A percentile compares a stretch with the other conserved stretches of the same genome.
These are phyloP conservation scores for Helenozyma rhizophorensis DNA, from an alignment of 805 yeast genomes.

Conservation along the genomic window DNA sequence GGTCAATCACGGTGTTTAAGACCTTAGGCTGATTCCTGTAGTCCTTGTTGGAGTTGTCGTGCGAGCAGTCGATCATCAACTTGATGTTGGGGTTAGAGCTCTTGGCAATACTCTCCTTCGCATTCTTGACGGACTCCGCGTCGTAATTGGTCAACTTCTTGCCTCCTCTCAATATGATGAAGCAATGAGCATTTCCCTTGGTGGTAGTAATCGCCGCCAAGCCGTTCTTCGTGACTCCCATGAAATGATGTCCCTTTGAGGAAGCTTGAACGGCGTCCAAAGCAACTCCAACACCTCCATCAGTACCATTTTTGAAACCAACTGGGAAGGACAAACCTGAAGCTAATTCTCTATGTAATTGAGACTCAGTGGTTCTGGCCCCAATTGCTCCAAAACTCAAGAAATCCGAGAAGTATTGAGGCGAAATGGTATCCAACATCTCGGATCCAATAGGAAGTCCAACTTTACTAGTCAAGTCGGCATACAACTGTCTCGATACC, in stretches of 20 bases:
- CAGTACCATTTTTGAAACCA: constrained; percentile 98
- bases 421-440: constrained; percentile 96
- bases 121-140: constrained; percentile 59
- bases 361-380: constrained; percentile 98
- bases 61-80: constrained; percentile 88
- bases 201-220: constrained; percentile 94
- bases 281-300: constrained; percentile 91
- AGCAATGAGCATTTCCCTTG: constrained; percentile 86
- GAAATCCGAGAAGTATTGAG: constrained; percentile 89
- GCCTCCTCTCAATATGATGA: constrained; percentile 94
- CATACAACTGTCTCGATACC: constrained; percentile 82
- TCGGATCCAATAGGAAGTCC: constrained; percentile 84
- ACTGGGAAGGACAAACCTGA: constrained; percentile 97
- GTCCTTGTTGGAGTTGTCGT: constrained; percentile 90
- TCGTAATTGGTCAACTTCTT: constrained; percentile 90
- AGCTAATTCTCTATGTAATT: constrained; percentile 93
- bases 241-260: constrained; percentile 87
- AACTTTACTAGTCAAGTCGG: constrained; percentile 71
- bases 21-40: constrained; percentile 92
- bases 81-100: constrained; percentile 60
- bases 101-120: constrained; percentile 42
- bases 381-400: constrained; percentile 98
- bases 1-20: constrained; percentile 71
- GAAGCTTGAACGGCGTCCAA: constrained; percentile 93
- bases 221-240: constrained; percentile 94